These are phyloP conservation scores for Trichothecium sympodiale DNA, from an alignment of 2,329 filamentous ascomycete genomes.

Conservation along the genomic window DNA sequence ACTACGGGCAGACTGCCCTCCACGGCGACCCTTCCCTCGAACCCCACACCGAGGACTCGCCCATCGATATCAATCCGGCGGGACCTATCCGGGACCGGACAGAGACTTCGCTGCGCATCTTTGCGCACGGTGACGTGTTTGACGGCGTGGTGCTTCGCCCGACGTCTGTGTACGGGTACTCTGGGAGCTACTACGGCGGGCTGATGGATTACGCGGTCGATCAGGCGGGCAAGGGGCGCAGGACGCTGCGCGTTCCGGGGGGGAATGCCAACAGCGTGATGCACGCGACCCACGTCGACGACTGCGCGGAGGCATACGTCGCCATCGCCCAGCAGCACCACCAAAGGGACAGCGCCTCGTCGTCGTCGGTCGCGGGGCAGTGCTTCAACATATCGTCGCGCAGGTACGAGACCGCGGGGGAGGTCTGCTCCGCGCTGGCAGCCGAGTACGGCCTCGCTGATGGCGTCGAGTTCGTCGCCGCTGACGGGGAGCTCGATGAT, in stretches of 20 bases:
- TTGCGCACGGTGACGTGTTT: constrained; percentile 24
- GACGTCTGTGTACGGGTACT: constrained; percentile 34
- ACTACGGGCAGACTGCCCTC: constrained; percentile 28
- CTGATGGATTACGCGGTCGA: constrained; percentile 23
- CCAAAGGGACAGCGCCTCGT: constrained; percentile 10
- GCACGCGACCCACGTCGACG: constrained; percentile 36
- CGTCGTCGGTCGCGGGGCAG: constrained; percentile 24
- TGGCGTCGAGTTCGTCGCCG: constrained; percentile 15
- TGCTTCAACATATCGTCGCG: constrained; percentile 33
- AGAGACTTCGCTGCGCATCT: constrained; percentile 18
- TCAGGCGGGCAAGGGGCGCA: constrained; percentile 8
- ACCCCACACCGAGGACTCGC: constrained; percentile 31
- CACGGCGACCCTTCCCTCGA: constrained; percentile 22
- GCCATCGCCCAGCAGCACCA: constrained; percentile 24
- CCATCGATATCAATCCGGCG: constrained; percentile 17
- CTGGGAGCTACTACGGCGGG: constrained; percentile 30
- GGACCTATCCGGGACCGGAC: constrained; percentile 19
- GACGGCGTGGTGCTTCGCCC: constrained; percentile 32
- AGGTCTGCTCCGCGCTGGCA: constrained; percentile 25
- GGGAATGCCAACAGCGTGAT: constrained; percentile 25
- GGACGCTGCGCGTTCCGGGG: constrained; percentile 17
- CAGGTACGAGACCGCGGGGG: constrained; percentile 30
- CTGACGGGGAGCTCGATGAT: constrained; percentile 7
- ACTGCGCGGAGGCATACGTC: constrained; percentile 36
- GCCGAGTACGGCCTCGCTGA: constrained; percentile 25